phyloP scores from a whole-genome alignment of 2,329 filamentous ascomycete species.

The Penicillium sp. region DNA sequence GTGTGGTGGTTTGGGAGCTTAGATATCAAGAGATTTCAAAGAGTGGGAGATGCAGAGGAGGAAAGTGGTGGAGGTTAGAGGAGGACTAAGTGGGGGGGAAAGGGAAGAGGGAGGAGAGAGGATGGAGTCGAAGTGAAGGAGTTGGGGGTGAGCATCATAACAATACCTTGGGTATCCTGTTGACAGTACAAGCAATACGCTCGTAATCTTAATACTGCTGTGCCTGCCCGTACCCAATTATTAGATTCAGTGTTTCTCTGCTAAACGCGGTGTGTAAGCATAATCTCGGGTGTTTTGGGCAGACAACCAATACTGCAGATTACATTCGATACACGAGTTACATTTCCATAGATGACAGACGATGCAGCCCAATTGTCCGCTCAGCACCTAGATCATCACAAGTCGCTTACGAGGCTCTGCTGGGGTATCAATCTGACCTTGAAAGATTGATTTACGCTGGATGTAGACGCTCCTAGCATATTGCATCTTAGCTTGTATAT shows the following conservation, averaged over 20 bases:
- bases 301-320: background rate
- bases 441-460: background rate
- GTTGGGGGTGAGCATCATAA: slow-evolving; percentile 19
- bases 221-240: background rate
- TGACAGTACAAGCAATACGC: background rate
- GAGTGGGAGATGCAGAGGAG: slow-evolving; percentile 26
- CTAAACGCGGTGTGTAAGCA: background rate
- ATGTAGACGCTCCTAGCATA: background rate
- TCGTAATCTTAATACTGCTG: background rate
- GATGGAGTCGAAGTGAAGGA: slow-evolving; percentile 16
- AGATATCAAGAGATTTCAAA: slow-evolving; percentile 41
- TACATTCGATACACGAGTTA: background rate
- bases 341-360: background rate
- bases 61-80: slow-evolving; percentile 24
- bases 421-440: background rate
- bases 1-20: slow-evolving; percentile 44
- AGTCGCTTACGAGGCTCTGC: slow-evolving; percentile 8
- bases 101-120: slow-evolving; percentile 23
- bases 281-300: slow-evolving; percentile 4
- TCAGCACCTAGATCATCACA: background rate
- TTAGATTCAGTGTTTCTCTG: background rate
- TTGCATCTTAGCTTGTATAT: background rate
- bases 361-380: background rate
- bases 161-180: slow-evolving; percentile 10
- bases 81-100: slow-evolving; percentile 30